Evolutionary conservation across 1,284 basidiomycete genomes (phyloP).

Genomic region (Boletus sp.): DNA sequence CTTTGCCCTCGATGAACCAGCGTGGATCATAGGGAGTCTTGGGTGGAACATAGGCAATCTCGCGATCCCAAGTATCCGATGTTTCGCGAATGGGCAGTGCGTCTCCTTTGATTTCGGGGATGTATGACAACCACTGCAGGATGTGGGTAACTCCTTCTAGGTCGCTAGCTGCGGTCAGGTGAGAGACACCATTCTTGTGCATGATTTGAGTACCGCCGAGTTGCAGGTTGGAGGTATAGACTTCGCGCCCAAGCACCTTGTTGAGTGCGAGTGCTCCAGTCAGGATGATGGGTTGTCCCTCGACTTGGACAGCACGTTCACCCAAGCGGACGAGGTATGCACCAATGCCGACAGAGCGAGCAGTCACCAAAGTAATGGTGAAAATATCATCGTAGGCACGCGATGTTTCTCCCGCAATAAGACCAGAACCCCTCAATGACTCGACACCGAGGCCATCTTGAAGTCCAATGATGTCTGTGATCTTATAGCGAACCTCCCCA

Average conservation of each 20-base stretch:
- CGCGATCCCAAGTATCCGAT: constrained; percentile 88
- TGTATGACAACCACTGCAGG: constrained; percentile 93
- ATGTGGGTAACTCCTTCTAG: constrained; percentile 93
- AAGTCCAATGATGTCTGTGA: constrained; percentile 95
- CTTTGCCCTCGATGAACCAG: constrained; percentile 96
- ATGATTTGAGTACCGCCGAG: constrained; percentile 99
- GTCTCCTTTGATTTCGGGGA: constrained; percentile 79
- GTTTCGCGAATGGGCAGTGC: constrained; percentile 74
- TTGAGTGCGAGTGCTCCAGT: constrained; percentile 97
- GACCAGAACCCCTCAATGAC: constrained; percentile 92
- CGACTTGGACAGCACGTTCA: constrained; percentile 97
- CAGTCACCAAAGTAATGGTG: constrained; percentile 98
- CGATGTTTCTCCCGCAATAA: constrained; percentile 98
- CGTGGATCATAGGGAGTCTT: constrained; percentile 97
- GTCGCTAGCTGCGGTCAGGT: constrained; percentile 93
- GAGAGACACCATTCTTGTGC: constrained; percentile 99
- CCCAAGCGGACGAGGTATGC: constrained; percentile 98
- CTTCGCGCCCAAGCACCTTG: constrained; percentile 98
- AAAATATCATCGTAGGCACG: constrained; percentile 99
- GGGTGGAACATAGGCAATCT: constrained; percentile 87
- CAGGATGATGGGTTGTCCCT: constrained; percentile 98
- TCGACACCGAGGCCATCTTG: constrained; percentile 99
- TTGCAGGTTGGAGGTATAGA: constrained; percentile 98
- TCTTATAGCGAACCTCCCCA: constrained; percentile 88
- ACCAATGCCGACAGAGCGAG: constrained; percentile 98